Conservation (phyloP, 129 eudicot genomes). For the Ambrosia trifida region DNA sequence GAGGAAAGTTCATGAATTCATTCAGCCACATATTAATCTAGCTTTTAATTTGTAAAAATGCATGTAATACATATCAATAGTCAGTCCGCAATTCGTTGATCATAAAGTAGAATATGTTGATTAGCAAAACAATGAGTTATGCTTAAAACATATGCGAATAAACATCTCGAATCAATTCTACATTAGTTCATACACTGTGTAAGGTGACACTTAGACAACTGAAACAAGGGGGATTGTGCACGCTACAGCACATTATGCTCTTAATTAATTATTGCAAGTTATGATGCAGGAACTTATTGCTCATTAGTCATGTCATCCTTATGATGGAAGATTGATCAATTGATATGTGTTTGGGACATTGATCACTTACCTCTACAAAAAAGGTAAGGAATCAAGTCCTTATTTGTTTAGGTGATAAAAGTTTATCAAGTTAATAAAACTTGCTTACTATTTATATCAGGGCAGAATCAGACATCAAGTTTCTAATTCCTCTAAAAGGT, state of each 20-base stretch:
- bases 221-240: constrained; percentile 11
- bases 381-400: constrained; percentile 8
- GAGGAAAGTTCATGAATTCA: background rate
- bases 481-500: background rate
- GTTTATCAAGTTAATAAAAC: constrained; percentile 6
- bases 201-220: background rate
- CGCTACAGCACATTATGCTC: constrained; percentile 3
- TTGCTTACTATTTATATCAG: background rate
- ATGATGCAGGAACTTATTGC: constrained; percentile 18
- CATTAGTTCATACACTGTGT: constrained; percentile 15
- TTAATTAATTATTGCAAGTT: constrained; percentile 16
- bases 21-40: background rate
- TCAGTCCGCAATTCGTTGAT: background rate
- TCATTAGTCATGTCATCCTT: constrained; percentile 9
- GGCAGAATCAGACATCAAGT: constrained; percentile 13
- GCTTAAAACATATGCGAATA: constrained; percentile 13
- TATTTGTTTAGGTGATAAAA: background rate
- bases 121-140: constrained; percentile 8
- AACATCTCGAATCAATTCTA: constrained; percentile 28
- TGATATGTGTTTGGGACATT: background rate
- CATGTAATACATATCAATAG: background rate
- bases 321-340: constrained; percentile 9
- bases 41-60: background rate
- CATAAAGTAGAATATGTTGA: constrained; percentile 21
- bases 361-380: background rate